These are phyloP conservation scores for Casuarina cunninghamiana DNA, from an alignment of 306 rosid species.

Conservation along the genomic window DNA sequence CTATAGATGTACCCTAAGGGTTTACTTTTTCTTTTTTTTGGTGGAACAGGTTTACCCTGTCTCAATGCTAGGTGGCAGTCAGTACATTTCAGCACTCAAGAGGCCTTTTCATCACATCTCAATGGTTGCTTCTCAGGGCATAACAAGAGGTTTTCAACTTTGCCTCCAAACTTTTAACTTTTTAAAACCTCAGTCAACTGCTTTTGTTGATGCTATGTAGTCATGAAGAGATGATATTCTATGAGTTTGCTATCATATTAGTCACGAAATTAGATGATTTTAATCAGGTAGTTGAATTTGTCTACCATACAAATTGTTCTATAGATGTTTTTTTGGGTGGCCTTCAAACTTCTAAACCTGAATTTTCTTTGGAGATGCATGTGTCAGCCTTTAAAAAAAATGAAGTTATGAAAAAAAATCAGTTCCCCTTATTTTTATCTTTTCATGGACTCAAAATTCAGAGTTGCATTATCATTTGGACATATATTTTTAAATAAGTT, in stretches of 20 bases:
- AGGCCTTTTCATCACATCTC: slow-evolving; percentile 77
- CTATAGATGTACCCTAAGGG: slow-evolving; percentile 14
- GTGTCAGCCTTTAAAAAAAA: not conserved
- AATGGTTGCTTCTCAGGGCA: slow-evolving; percentile 94
- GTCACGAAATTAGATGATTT: not conserved
- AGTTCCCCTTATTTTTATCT: not conserved
- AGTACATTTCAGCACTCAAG: slow-evolving; percentile 75
- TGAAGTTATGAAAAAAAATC: not conserved
- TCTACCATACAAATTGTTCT: not conserved
- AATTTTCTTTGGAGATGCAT: not conserved
- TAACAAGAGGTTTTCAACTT: slow-evolving; percentile 57
- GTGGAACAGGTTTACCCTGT: slow-evolving; percentile 76
- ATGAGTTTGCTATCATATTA: not conserved
- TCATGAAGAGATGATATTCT: not conserved
- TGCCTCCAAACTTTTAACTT: not conserved
- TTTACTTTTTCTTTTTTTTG: slow-evolving; percentile 22
- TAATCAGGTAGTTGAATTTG: not conserved
- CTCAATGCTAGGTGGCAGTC: slow-evolving; percentile 80
- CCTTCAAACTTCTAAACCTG: not conserved
- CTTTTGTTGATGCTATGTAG: not conserved
- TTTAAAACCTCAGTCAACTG: not conserved
- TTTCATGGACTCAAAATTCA: not conserved
- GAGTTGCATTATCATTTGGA: not conserved
- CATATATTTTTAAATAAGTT: not conserved
- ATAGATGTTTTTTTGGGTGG: not conserved